Evolutionary conservation across 768 basidiomycete species (phyloP), one percentile per base, ranked within the genome.

Genomic region (Rhodotorula graminis): DNA sequence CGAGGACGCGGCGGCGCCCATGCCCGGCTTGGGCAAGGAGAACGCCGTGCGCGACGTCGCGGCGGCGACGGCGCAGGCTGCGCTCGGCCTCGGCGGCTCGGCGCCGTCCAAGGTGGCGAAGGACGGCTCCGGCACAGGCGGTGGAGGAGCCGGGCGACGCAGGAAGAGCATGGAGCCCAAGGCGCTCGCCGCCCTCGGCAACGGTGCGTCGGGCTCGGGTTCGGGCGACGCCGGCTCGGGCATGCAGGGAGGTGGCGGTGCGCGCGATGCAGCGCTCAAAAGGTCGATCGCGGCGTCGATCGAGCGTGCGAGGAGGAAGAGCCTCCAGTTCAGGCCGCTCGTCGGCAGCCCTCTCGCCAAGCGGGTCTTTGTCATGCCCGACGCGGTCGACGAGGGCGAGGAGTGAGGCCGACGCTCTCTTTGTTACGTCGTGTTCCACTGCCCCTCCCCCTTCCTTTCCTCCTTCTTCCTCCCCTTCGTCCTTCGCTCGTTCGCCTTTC

Each of bases 301-400:
- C 67, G 74, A 71, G 33, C 66, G 74, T 18, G 74, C 74, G 15
- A 55, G 74, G 8, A 61, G 68, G 10, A 72, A 72, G 52, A 65
- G 63, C 27, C 68, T 76, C 15, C 65, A 50, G 40, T 72, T 60
- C 58, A 68, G 59, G 10, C 75, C 75, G 31, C 72, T 67, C 31
- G 67, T 75, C 5, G 74, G 74, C 21, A 69, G 67, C n/a, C 74
- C 74, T 21, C 70, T 75, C 59, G 74, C 70, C 11, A 71, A 71
- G 50, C 63, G 74, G 16, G 67, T 69, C 46, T 75, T 58, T 15
- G 65, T 75, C 49, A 47, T 71, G 60, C 70, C 70, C 14, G 63
- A 65, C 31, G 27, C 44, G 18, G 18, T 11, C 18, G 25, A 44
- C 9, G 65, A 70, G 47, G 62, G 68, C 10, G 65, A 67, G 25